A percentile compares a stretch with the other conserved stretches of the same genome.
phyloP scores from a whole-genome alignment of 176 grass and related monocot species.

The Zea luxurians region DNA sequence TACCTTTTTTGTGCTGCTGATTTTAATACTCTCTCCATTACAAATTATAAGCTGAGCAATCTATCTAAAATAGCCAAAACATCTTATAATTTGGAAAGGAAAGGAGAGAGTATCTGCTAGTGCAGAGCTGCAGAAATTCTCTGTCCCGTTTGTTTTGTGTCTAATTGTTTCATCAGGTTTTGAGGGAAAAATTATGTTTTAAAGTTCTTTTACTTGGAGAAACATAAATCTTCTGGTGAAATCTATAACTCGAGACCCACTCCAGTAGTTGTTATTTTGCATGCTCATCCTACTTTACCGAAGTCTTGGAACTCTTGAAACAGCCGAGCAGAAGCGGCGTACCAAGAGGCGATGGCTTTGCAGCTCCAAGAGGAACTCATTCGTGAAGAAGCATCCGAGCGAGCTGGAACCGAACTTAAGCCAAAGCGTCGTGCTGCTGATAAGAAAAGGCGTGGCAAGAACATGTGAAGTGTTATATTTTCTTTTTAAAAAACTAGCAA shows the following conservation, averaged over 20 bases:
- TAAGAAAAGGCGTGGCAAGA: conserved; percentile 86
- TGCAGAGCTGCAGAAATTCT: neutral
- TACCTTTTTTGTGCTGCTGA: conserved; percentile 4
- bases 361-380: conserved; percentile 96
- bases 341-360: conserved; percentile 91
- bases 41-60: neutral
- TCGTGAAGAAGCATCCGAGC: conserved; percentile 83
- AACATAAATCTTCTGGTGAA: conserved; percentile 26
- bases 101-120: neutral
- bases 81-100: too few relatives aligned
- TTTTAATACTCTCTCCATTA: neutral
- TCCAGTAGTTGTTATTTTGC: neutral
- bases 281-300: conserved; percentile 26
- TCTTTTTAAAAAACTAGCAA: neutral
- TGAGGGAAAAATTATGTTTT: neutral
- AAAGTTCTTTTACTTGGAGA: conserved; percentile 18
- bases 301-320: conserved; percentile 23
- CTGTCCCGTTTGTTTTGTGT: neutral
- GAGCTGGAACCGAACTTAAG: conserved; percentile 64
- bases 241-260: neutral
- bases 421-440: conserved; percentile 65
- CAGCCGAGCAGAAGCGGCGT: conserved; percentile 83
- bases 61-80: neutral
- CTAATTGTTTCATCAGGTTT: neutral
- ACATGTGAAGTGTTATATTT: conserved; percentile 6